Evolutionary conservation across 2,329 filamentous ascomycete genomes (phyloP).

Genomic region (Fusarium siculi): DNA sequence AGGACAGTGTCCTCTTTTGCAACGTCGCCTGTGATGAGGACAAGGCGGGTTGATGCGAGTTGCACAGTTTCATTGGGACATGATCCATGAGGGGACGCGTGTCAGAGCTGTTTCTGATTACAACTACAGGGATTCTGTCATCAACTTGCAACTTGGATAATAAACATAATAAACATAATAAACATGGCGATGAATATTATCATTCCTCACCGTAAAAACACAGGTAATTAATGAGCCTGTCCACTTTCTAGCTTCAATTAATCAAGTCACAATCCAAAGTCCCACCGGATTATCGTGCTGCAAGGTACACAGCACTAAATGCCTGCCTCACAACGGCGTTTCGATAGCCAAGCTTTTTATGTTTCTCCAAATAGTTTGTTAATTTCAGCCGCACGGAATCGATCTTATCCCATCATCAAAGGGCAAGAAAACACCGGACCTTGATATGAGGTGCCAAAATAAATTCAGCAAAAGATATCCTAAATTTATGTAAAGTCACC

Average conservation of each 20-base stretch:
- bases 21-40: background rate
- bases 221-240: background rate
- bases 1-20: slow-evolving; percentile 16
- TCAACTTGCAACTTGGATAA: slow-evolving; percentile 1
- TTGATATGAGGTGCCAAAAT: too few relatives aligned
- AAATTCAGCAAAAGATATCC: too few relatives aligned
- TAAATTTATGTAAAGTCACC: too few relatives aligned
- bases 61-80: slow-evolving; percentile 26
- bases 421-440: too few relatives aligned
- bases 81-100: slow-evolving; percentile 38
- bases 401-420: background rate
- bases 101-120: slow-evolving; percentile 39
- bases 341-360: slow-evolving; percentile 8
- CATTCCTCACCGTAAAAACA: background rate
- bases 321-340: background rate
- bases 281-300: slow-evolving; percentile 2
- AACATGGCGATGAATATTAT: background rate
- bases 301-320: background rate
- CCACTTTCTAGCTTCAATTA: slow-evolving; percentile 4
- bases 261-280: slow-evolving; percentile 25
- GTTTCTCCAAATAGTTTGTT: background rate
- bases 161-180: background rate
- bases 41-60: background rate
- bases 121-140: background rate
- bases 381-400: slow-evolving; percentile 12